Evolutionary conservation across 1,139 yeast genomes (phyloP).

Genomic region (Blastobotrys capitulatus): DNA sequence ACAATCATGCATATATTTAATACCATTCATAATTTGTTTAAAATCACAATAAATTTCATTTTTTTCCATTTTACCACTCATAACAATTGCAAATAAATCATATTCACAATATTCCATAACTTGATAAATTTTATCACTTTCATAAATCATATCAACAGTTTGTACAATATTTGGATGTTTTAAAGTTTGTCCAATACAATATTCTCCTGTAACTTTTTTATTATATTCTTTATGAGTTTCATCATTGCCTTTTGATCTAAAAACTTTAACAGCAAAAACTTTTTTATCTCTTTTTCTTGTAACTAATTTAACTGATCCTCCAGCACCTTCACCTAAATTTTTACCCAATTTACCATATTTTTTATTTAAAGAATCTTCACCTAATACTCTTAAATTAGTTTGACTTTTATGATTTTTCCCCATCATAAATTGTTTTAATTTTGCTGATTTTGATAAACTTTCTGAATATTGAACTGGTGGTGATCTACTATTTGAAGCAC

Average conservation of each 20-base stretch:
- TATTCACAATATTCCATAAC: slow-evolving; percentile 95
- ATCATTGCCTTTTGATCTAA: slow-evolving; percentile 67
- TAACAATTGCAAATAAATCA: slow-evolving; percentile 90
- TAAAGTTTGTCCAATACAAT: slow-evolving; percentile 87
- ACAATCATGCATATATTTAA: slow-evolving; percentile 75
- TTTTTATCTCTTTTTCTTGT: slow-evolving; percentile 62
- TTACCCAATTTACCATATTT: slow-evolving; percentile 81
- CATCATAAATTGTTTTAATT: slow-evolving; percentile 11
- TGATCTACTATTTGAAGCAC: background rate
- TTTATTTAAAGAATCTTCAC: slow-evolving; percentile 48
- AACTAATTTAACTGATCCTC: slow-evolving; percentile 81
- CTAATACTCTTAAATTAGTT: slow-evolving; percentile 16
- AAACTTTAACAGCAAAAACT: slow-evolving; percentile 89
- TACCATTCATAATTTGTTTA: slow-evolving; percentile 78
- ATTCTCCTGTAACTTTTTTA: slow-evolving; percentile 90
- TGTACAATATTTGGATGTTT: slow-evolving; percentile 88
- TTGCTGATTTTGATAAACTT: background rate
- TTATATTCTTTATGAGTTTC: slow-evolving; percentile 86
- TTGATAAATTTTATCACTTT: slow-evolving; percentile 79
- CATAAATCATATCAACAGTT: slow-evolving; percentile 87
- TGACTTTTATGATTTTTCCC: slow-evolving; percentile 17
- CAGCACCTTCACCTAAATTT: slow-evolving; percentile 92
- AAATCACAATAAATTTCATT: slow-evolving; percentile 88
- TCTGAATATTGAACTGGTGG: background rate
- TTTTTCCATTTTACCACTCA: slow-evolving; percentile 87